These are phyloP conservation scores for Rutstroemia sydowiana DNA, from an alignment of 2,329 filamentous ascomycete genomes.

Conservation along the genomic window DNA sequence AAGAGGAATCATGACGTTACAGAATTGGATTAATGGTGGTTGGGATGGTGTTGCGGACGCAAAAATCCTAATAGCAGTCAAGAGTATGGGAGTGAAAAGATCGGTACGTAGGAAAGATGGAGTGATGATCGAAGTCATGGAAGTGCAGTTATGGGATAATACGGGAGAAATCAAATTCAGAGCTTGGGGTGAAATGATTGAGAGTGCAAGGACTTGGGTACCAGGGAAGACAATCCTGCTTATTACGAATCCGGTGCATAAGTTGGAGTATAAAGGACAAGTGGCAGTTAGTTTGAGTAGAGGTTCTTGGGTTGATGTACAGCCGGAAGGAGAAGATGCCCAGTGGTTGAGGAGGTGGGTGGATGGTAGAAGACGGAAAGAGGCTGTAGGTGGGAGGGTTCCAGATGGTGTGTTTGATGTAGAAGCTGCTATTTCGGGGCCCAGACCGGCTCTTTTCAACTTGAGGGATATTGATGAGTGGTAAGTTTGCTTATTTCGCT, in stretches of 20 bases:
- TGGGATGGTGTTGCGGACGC: conserved; percentile 41
- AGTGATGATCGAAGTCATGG: conserved; percentile 38
- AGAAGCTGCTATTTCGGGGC: conserved; percentile 30
- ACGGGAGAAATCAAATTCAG: conserved; percentile 46
- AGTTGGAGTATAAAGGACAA: conserved; percentile 15
- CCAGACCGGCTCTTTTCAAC: conserved; percentile 33
- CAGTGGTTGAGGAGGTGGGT: conserved; percentile 46
- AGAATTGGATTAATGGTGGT: conserved; percentile 45
- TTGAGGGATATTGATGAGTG: conserved; percentile 38
- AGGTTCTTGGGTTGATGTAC: conserved; percentile 45
- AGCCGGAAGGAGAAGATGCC: conserved; percentile 46
- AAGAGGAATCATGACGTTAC: conserved; percentile 47
- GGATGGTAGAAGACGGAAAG: conserved; percentile 38
- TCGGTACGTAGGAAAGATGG: conserved; percentile 42
- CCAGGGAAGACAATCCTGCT: conserved; percentile 44
- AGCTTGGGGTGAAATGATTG: conserved; percentile 45
- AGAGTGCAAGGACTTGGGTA: conserved; percentile 37
- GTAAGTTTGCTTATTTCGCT: conserved; percentile 13
- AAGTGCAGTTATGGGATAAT: conserved; percentile 50
- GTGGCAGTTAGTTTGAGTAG: conserved; percentile 31
- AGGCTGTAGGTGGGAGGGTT: conserved; percentile 44
- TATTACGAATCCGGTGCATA: conserved; percentile 33
- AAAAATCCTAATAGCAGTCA: conserved; percentile 50
- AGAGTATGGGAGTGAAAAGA: conserved; percentile 46
- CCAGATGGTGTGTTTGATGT: conserved; percentile 34